A percentile compares a stretch with the other conserved stretches of the same genome.
phyloP scores from a whole-genome alignment of 169 alveolate genomes.

The Plasmodium coatneyi region DNA sequence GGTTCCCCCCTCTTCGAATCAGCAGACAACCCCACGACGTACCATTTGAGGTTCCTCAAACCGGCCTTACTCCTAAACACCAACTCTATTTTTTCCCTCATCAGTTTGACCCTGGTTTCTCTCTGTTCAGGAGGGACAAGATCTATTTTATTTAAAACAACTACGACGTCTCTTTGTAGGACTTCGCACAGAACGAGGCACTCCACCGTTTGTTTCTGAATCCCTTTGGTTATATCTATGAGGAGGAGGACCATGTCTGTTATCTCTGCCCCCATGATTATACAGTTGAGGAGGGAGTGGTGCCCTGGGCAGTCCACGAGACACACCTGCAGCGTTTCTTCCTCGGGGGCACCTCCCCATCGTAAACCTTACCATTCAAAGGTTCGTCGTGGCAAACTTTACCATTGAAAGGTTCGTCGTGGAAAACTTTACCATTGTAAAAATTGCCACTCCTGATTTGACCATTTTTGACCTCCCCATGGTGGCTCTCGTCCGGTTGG shows the following conservation, averaged over 20 bases:
- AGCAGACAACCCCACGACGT: conserved; percentile 78
- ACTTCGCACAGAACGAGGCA: conserved; percentile 93
- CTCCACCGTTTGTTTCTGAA: conserved; percentile 94
- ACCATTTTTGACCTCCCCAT: not conserved
- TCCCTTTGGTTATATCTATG: conserved; percentile 91
- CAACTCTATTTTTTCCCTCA: conserved; percentile 71
- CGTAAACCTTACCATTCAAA: not conserved
- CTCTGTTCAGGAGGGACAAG: conserved; percentile 85
- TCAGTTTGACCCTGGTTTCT: conserved; percentile 75
- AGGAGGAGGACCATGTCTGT: conserved; percentile 92
- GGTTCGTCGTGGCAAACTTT: not conserved
- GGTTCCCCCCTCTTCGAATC: conserved; percentile 76
- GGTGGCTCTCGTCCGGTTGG: too few species aligned
- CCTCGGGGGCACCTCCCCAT: not conserved
- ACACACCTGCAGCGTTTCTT: conserved; percentile 86
- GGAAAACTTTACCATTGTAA: not conserved
- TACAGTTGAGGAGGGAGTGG: conserved; percentile 92
- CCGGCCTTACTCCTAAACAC: conserved; percentile 72
- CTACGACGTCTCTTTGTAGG: conserved; percentile 87
- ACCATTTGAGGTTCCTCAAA: conserved; percentile 80
- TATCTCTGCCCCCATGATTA: conserved; percentile 94
- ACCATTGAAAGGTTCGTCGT: not conserved
- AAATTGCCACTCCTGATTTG: not conserved
- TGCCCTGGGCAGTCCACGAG: conserved; percentile 97
- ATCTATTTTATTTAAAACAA: conserved; percentile 92